These are phyloP conservation scores for Verticillium dahliae DNA, from an alignment of 2,329 filamentous ascomycete species.

Conservation along the genomic window DNA sequence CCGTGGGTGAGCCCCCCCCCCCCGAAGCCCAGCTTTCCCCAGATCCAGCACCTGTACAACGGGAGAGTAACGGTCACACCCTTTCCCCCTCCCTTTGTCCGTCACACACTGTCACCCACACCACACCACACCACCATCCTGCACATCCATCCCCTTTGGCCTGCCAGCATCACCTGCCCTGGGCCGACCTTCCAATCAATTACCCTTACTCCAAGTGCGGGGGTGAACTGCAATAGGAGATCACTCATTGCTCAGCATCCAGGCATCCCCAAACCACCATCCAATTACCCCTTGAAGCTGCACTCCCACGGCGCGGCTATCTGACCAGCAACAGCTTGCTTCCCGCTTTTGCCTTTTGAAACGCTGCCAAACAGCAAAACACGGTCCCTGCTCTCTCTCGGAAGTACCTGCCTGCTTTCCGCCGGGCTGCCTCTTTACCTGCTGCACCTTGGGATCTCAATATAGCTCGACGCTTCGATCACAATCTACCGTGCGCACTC, in stretches of 20 bases:
- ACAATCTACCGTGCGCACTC: not conserved
- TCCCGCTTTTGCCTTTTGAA: not conserved
- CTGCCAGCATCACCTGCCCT: not conserved
- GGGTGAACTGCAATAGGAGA: not conserved
- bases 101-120: conserved; percentile 2
- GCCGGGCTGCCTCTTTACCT: not conserved
- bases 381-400: conserved; percentile 1
- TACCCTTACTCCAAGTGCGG: not conserved
- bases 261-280: not conserved
- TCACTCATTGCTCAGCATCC: not conserved
- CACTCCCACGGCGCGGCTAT: not conserved
- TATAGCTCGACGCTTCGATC: not conserved
- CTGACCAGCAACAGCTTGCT: conserved; percentile 7
- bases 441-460: not conserved
- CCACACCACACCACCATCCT: not conserved
- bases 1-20: not conserved
- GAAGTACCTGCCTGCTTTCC: conserved; percentile 9
- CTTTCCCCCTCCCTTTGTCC: conserved; percentile 6
- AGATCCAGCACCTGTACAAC: not conserved
- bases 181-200: not conserved
- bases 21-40: not conserved
- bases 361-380: not conserved
- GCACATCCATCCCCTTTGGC: conserved; percentile 1
- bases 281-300: not conserved
- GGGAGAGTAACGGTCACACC: conserved; percentile 1